These are phyloP conservation scores for Coelastrella sp. DNA, from an alignment of 139 green algal species.

Conservation along the genomic window DNA sequence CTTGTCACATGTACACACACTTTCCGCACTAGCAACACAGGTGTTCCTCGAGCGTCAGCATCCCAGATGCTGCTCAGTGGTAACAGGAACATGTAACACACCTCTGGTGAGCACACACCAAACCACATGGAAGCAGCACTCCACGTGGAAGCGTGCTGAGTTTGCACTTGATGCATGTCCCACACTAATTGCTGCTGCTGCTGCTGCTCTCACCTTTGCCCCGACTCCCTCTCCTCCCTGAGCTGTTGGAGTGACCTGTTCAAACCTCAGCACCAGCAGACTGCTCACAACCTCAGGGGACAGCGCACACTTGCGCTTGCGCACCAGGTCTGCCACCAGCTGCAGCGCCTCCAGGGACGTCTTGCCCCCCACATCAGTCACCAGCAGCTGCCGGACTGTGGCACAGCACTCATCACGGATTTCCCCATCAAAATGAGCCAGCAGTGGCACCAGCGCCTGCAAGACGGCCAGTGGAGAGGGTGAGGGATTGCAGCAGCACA, in stretches of 20 bases:
- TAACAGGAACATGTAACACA: no score
- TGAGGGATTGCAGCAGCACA: background rate
- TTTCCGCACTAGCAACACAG: background rate
- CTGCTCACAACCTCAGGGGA: slow-evolving; percentile 61
- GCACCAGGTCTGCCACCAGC: slow-evolving; percentile 92
- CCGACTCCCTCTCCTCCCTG: background rate
- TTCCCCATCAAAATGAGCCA: slow-evolving; percentile 63
- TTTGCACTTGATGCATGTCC: background rate
- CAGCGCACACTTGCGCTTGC: slow-evolving; percentile 64
- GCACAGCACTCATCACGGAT: slow-evolving; percentile 49
- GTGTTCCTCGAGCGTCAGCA: no score
- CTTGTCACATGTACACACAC: background rate
- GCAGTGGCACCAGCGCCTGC: slow-evolving; percentile 78
- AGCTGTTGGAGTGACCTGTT: slow-evolving; percentile 45
- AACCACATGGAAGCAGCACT: no score
- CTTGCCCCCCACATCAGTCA: slow-evolving; percentile 44
- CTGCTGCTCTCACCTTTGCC: slow-evolving; percentile 7
- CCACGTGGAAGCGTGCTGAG: no score
- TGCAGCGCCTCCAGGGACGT: slow-evolving; percentile 77
- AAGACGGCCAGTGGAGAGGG: background rate
- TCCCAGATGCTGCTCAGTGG: no score
- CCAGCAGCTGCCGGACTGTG: slow-evolving; percentile 53
- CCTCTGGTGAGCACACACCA: no score
- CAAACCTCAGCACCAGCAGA: slow-evolving; percentile 69
- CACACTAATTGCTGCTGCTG: background rate